Percentiles rank a stretch among this genome's conserved stretches.
Evolutionary conservation across 371 early-diverging fungal species (phyloP).

Genomic region (Lichtheimia corymbifera): DNA sequence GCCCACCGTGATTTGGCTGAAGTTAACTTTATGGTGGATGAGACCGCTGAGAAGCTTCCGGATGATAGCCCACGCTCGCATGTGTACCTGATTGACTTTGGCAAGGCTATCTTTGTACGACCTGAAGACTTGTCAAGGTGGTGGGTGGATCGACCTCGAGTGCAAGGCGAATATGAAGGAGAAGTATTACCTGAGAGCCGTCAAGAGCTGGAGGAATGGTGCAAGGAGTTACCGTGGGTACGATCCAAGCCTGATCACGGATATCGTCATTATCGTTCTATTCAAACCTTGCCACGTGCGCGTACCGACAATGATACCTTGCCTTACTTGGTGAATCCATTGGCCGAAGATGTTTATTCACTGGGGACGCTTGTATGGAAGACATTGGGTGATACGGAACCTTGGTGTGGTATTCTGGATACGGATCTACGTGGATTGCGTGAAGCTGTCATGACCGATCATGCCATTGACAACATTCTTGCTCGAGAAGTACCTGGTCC

Average conservation of each 20-base stretch:
- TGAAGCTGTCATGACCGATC: constrained; percentile 53
- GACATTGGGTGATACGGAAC: constrained; percentile 61
- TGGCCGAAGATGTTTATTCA: constrained; percentile 65
- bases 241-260: constrained; percentile 60
- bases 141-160: constrained; percentile 45
- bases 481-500: constrained; percentile 52
- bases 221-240: constrained; percentile 49
- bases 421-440: constrained; percentile 58
- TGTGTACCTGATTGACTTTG: constrained; percentile 64
- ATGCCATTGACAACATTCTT: constrained; percentile 47
- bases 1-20: constrained; percentile 68
- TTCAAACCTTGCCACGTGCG: constrained; percentile 59
- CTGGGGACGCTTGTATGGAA: constrained; percentile 69
- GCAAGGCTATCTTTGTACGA: constrained; percentile 55
- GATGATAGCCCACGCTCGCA: constrained; percentile 52
- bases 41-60: constrained; percentile 30
- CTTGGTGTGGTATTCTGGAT: constrained; percentile 65
- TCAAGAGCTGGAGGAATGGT: constrained; percentile 45
- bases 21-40: constrained; percentile 70
- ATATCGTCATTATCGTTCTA: constrained; percentile 56
- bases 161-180: constrained; percentile 28
- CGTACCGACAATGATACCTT: constrained; percentile 46
- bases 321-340: constrained; percentile 52
- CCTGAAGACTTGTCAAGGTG: constrained; percentile 46
- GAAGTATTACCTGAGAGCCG: constrained; percentile 37